These are phyloP conservation scores for Rhododendron ferrugineum DNA, from an alignment of 148 eudicot genomes.

Conservation along the genomic window DNA sequence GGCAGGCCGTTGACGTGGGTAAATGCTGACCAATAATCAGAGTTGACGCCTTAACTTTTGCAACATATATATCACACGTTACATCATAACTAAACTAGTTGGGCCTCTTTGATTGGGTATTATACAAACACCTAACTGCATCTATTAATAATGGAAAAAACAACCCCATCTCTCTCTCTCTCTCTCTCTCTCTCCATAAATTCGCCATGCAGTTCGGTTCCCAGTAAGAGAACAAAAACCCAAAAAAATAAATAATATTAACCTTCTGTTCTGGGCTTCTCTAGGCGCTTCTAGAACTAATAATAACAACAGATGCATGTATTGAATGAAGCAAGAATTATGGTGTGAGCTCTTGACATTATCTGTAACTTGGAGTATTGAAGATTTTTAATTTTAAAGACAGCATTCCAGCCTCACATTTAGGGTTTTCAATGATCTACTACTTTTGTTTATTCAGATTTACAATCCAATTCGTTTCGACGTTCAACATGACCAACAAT, in stretches of 20 bases:
- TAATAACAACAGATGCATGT: background rate
- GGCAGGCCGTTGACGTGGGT: background rate
- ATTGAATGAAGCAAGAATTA: background rate
- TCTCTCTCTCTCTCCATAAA: background rate
- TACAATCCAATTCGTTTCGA: background rate
- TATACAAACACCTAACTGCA: background rate
- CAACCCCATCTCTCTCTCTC: background rate
- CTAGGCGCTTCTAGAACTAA: background rate
- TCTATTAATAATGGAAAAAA: background rate
- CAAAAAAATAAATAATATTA: background rate
- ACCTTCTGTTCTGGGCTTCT: background rate
- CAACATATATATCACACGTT: too few relatives aligned
- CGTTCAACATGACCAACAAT: too few relatives aligned
- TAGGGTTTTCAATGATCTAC: background rate
- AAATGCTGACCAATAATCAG: background rate
- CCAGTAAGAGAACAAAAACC: background rate
- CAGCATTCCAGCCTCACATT: background rate
- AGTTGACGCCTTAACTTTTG: background rate
- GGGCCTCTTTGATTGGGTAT: background rate
- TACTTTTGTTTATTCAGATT: background rate
- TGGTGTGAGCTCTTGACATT: background rate
- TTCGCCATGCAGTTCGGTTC: background rate
- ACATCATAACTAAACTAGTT: background rate
- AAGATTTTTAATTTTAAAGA: background rate
- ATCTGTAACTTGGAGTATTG: background rate